Evolutionary conservation across 805 yeast species (phyloP).

Genomic region (Yamadazyma insecticola): DNA sequence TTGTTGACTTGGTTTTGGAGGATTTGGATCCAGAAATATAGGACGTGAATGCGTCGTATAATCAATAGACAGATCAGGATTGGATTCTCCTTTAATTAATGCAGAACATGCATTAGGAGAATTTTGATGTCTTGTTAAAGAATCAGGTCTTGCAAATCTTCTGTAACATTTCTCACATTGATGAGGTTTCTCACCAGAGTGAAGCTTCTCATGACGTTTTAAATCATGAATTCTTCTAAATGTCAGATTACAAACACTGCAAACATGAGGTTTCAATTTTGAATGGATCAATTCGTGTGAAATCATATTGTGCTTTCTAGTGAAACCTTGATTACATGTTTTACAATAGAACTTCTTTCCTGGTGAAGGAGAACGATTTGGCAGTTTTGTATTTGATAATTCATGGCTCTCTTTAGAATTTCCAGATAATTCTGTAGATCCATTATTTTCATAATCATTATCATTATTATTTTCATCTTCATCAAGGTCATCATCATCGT

Average conservation of each 20-base stretch:
- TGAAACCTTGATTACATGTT: conserved; percentile 59
- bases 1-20: too few species aligned
- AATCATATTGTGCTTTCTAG: conserved; percentile 70
- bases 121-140: conserved; percentile 64
- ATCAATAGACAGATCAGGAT: too few species aligned
- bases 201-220: conserved; percentile 70
- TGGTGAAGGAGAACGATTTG: background rate
- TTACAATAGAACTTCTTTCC: conserved; percentile 38
- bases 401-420: background rate
- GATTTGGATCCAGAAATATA: too few species aligned
- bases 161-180: conserved; percentile 58
- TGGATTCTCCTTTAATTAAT: conserved; percentile 1
- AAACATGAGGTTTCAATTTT: conserved; percentile 56
- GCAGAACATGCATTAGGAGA: conserved; percentile 33
- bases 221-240: conserved; percentile 75
- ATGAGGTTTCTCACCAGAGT: conserved; percentile 71
- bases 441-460: background rate
- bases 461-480: conserved; percentile 1
- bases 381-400: background rate
- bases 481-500: conserved; percentile 1
- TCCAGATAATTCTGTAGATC: background rate
- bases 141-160: conserved; percentile 71
- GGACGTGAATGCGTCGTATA: too few species aligned
- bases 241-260: conserved; percentile 54
- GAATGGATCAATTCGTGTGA: conserved; percentile 70